These are phyloP conservation scores for Thalassiosira hispida DNA, from an alignment of 352 stramenopile genomes.

Conservation along the genomic window DNA sequence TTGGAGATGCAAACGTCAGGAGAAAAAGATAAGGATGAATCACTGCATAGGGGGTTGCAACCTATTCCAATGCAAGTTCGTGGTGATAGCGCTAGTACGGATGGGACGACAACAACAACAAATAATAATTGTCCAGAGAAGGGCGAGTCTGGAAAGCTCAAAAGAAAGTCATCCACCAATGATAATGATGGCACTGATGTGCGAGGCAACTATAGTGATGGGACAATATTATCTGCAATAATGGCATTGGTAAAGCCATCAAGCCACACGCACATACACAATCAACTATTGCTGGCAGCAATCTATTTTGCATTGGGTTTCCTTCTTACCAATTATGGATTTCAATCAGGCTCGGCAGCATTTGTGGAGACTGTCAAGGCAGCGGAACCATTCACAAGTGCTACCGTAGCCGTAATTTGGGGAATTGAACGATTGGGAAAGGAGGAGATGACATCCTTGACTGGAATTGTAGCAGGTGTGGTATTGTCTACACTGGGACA, in stretches of 20 bases:
- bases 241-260: conserved; percentile 24
- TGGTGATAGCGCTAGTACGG: background rate
- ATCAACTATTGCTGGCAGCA: conserved; percentile 59
- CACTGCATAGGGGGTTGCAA: conserved; percentile 17
- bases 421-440: conserved; percentile 69
- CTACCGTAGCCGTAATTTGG: conserved; percentile 68
- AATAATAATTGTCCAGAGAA: conserved; percentile 6
- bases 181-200: background rate
- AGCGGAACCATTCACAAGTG: conserved; percentile 80
- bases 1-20: conserved; percentile 19
- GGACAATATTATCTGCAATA: conserved; percentile 23
- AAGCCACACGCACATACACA: conserved; percentile 28
- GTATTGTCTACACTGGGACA: conserved; percentile 70
- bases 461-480: conserved; percentile 69
- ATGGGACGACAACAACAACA: background rate
- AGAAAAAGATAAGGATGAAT: conserved; percentile 11
- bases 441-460: conserved; percentile 67
- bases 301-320: conserved; percentile 80
- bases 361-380: conserved; percentile 86
- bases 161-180: conserved; percentile 18
- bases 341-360: conserved; percentile 60
- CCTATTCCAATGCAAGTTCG: conserved; percentile 39
- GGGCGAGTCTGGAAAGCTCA: conserved; percentile 21
- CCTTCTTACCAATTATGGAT: conserved; percentile 75
- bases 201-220: background rate